These are phyloP conservation scores for Xanthoconium purpureum DNA, from an alignment of 768 basidiomycete species.

Conservation along the genomic window DNA sequence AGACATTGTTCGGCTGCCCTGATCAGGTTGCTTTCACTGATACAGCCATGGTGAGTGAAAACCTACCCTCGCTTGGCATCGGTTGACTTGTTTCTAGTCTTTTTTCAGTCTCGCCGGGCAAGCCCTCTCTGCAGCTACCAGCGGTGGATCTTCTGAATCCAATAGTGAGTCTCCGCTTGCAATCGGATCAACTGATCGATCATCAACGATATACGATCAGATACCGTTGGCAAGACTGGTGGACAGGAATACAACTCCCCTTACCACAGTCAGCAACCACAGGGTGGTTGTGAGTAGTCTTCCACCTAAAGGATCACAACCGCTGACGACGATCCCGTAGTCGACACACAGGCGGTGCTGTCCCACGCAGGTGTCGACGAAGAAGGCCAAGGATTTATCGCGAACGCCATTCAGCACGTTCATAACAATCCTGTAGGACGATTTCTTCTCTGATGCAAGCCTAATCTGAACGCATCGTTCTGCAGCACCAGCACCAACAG, in stretches of 20 bases:
- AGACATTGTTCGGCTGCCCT: slow-evolving; percentile 9
- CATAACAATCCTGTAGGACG: slow-evolving; percentile 17
- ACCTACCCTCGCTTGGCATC: neutral
- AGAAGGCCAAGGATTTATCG: slow-evolving; percentile 4
- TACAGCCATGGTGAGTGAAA: slow-evolving; percentile 25
- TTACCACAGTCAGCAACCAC: slow-evolving; percentile 37
- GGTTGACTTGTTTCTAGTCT: slow-evolving; percentile 39
- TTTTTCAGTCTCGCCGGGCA: slow-evolving; percentile 72
- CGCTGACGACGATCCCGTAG: slow-evolving; percentile 34
- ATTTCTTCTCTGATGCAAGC: neutral
- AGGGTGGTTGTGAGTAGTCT: slow-evolving; percentile 24
- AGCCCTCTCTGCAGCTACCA: slow-evolving; percentile 50
- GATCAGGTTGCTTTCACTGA: slow-evolving; percentile 8
- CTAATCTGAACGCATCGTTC: neutral
- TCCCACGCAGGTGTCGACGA: slow-evolving; percentile 40
- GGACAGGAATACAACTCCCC: slow-evolving; percentile 63
- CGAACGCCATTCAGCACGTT: slow-evolving; percentile 22
- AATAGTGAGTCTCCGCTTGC: slow-evolving; percentile 4
- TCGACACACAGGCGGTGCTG: slow-evolving; percentile 62
- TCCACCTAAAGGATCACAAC: slow-evolving; percentile 4
- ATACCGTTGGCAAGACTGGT: slow-evolving; percentile 52
- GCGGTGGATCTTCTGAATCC: slow-evolving; percentile 4
- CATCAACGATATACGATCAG: slow-evolving; percentile 28
- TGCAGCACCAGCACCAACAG: slow-evolving; percentile 17
- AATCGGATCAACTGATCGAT: slow-evolving; percentile 10